Base-by-base conservation (phyloP, 1,139 yeast species). In the Wickerhamomyces sp. region DNA sequence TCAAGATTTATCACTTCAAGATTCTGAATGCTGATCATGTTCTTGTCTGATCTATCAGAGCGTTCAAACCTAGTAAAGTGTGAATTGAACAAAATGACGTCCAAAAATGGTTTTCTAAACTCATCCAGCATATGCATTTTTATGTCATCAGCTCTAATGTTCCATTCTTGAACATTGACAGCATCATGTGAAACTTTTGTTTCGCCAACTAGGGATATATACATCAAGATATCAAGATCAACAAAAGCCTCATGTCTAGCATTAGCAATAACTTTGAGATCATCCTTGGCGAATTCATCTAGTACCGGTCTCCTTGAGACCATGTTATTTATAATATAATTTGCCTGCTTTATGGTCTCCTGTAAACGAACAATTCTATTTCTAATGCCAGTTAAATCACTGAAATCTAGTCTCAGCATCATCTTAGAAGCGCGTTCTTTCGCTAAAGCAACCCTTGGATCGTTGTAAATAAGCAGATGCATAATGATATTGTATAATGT, bases 1-100 rank as follows among this genome's bases (percentile, higher is more conserved):
- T 76, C 78, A 43, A 85, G 63, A 52, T 87, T 87, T 52, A 81
- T 73, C 0, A 88, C 90, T 54, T 83, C 88, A 46, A 89, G 63
- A 65, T 75, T 72, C 21, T 73, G 75, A 55, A 90, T 73, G 14
- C 69, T 66, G 4, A 88, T 64, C 22, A 71, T 70, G 47, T 86
- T 78, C 28, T 70, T 62, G 47, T 86, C 83, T 31, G 77, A 72
- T 20, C 86, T 82, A 48, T 81, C 88, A 1, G 78, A 63, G 30
- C 83, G 68, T 37, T 74, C 76, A 6, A 79, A 56, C 45, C 96
- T 67, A 44, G 73, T 70, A 60, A 79, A 88, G 28, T 68, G 67
- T 3, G 86, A 75, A 31, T 74, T 71, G 1, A 84, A 81, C 25
- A 90, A 57, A 0, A 84, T 82, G 45, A 89, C 68, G 58, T 85